Base-by-base conservation (phyloP, 129 eudicot genomes). In the Glebionis coronaria region DNA sequence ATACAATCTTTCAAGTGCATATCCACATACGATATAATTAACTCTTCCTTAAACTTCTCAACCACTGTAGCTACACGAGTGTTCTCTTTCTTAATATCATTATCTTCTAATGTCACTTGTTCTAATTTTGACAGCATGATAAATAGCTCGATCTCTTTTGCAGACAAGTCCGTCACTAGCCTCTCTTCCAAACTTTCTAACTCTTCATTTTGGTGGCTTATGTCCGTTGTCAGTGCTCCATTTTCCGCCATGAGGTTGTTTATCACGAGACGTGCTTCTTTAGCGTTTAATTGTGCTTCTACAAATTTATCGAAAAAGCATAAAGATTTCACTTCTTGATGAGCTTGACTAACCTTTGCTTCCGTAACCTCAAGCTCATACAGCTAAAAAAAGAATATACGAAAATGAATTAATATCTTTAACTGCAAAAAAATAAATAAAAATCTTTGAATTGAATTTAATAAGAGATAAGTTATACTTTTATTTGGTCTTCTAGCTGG, bases 221-320 rank as follows among this genome's bases (percentile, higher is more conserved):
- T 61, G 10, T 18, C 53, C 51, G 78, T 72, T 70, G 80, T 82
- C 78, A 76, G 67, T 45, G 80, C 76, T 76, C 84, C 87, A 81
- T 87, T 84, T 49, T 86, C 87, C 19, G 86, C 74, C 85, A 87
- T 65, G 71, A 90, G 71, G 69, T 83, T 84, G 63, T 84, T 87
- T 75, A 90, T 77, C 89, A 82, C 78, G n/a, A 74, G 73, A 74
- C 82, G 92, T 52, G 92, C 90, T 74, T 90, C 95, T 44, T 73
- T 71, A 75, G 75, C 74, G 60, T 85, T 85, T 38, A 75, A 79
- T 64, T 78, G 89, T 27, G 71, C 81, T 70, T 88, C 96, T 68
- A 70, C 82, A 71, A 85, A 80, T 80, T 84, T 85, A 40, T 82
- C 83, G 35, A 82, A 76, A 62, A 80, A 19, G 35, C 92, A 82